Evolutionary conservation across 345 rosid species (phyloP).

Genomic region (Brassica nigra): DNA sequence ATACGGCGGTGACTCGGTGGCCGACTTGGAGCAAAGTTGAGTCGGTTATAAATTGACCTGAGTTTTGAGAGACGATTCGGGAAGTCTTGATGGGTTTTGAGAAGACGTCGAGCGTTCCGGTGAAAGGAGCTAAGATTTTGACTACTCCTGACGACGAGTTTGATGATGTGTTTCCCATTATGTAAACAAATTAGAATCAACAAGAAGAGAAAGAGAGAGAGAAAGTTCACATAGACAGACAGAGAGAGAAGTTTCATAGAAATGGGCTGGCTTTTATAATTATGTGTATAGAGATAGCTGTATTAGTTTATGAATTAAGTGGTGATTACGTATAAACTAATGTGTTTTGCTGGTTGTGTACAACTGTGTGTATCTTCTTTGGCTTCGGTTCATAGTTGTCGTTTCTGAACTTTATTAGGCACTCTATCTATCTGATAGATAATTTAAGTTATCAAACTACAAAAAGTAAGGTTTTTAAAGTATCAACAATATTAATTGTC

Average conservation of each 20-base stretch:
- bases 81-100: slow-evolving; percentile 39
- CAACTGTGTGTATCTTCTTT: slow-evolving; percentile 39
- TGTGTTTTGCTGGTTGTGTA: slow-evolving; percentile 26
- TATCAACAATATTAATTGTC: neutral
- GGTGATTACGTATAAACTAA: slow-evolving; percentile 21
- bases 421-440: slow-evolving; percentile 15
- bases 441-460: slow-evolving; percentile 11
- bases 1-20: slow-evolving; percentile 32
- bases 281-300: slow-evolving; percentile 17
- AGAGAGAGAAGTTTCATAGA: slow-evolving; percentile 3
- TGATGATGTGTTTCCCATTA: slow-evolving; percentile 44
- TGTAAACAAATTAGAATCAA: slow-evolving; percentile 7
- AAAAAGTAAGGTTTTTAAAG: neutral
- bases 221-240: neutral
- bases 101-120: slow-evolving; percentile 30
- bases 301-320: slow-evolving; percentile 25
- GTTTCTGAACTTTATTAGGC: slow-evolving; percentile 29
- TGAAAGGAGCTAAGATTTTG: slow-evolving; percentile 41
- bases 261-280: slow-evolving; percentile 27
- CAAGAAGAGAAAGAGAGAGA: slow-evolving; percentile 14
- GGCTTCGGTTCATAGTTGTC: slow-evolving; percentile 32
- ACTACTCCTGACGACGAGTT: slow-evolving; percentile 30
- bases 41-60: slow-evolving; percentile 34
- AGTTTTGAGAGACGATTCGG: slow-evolving; percentile 28
- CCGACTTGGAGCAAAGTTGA: slow-evolving; percentile 37